These are phyloP conservation scores for Durusdinium trenchii DNA, from an alignment of 73 alveolate genomes.

Conservation along the genomic window DNA sequence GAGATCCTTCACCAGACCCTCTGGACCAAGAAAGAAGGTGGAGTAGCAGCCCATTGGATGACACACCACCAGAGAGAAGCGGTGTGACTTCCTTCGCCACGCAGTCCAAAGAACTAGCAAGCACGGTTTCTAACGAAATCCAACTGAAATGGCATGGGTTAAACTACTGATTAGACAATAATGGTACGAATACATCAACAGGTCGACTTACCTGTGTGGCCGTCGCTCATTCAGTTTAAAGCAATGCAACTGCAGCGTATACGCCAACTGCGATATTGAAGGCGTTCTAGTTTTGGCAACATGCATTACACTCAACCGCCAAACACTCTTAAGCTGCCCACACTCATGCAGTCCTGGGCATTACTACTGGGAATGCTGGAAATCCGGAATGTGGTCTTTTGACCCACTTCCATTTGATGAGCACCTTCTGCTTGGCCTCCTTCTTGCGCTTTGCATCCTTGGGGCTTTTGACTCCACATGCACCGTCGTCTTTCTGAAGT, in stretches of 20 bases:
- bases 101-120: too few species aligned
- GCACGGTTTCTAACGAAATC: background rate
- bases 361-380: conserved; percentile 90
- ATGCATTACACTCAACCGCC: background rate
- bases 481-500: background rate
- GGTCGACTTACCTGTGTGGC: too few species aligned
- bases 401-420: conserved; percentile 91
- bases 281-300: background rate
- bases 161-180: too few species aligned
- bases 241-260: background rate
- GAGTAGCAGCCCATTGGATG: conserved; percentile 94
- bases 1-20: conserved; percentile 82
- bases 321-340: background rate
- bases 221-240: too few species aligned
- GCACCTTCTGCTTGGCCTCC: conserved; percentile 27
- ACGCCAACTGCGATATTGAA: background rate
- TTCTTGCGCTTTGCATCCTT: background rate
- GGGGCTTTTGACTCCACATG: background rate
- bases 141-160: too few species aligned
- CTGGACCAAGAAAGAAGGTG: conserved; percentile 73
- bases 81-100: conserved; percentile 90
- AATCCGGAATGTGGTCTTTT: conserved; percentile 70
- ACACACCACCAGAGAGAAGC: conserved; percentile 79
- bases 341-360: conserved; percentile 63
- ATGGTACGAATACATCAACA: background rate